Evolutionary conservation across 108 stramenopile species (phyloP).

Genomic region (Asterionellopsis glacialis): DNA sequence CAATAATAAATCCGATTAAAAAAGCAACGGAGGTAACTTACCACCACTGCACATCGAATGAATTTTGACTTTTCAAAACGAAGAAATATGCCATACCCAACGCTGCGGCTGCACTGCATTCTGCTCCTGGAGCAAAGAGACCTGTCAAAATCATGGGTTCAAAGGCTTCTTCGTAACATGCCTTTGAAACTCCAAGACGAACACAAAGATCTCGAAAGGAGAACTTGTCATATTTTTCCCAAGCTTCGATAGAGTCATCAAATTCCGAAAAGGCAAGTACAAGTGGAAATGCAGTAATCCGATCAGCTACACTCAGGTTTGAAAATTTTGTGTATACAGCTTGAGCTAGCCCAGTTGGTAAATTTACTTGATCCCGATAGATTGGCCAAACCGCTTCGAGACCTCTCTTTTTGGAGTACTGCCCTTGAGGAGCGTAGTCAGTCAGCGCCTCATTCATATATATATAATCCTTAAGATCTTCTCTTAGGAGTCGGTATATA

Average conservation of each 20-base stretch:
- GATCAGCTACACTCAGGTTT: conserved; percentile 42
- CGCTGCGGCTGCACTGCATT: conserved; percentile 78
- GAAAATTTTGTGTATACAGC: conserved; percentile 56
- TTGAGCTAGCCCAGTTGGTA: conserved; percentile 72
- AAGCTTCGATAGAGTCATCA: conserved; percentile 57
- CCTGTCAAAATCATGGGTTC: conserved; percentile 85
- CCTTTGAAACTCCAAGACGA: conserved; percentile 47
- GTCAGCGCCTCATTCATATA: conserved; percentile 38
- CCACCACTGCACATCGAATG: conserved; percentile 83
- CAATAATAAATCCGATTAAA: no score
- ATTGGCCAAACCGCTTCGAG: conserved; percentile 76
- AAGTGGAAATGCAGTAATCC: conserved; percentile 55
- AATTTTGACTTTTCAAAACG: conserved; percentile 62
- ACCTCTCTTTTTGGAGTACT: conserved; percentile 53
- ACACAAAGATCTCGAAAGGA: conserved; percentile 76
- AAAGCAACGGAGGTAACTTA: not conserved
- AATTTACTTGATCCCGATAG: conserved; percentile 30
- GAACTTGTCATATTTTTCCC: conserved; percentile 60
- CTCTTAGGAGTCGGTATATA: conserved; percentile 51
- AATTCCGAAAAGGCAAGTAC: conserved; percentile 73
- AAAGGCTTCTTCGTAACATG: conserved; percentile 73
- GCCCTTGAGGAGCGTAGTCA: conserved; percentile 70
- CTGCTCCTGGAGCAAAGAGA: conserved; percentile 73
- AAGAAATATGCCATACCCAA: conserved; percentile 88
- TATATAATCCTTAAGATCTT: conserved; percentile 16